Evolutionary conservation across 179 eudicot species (phyloP).

Genomic region (Patellifolia procumbens): DNA sequence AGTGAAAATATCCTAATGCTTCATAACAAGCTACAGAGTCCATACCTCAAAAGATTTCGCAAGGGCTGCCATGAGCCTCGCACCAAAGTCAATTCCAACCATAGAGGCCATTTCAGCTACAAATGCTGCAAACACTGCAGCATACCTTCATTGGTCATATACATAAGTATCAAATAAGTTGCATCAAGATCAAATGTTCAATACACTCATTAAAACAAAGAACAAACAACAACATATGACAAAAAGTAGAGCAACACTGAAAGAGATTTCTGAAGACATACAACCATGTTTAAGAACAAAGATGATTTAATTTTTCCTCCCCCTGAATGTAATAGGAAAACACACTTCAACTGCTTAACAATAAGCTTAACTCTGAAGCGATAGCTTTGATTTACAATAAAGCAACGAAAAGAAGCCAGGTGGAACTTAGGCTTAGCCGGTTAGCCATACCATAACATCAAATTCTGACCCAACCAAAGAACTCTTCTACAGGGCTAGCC

Average conservation of each 20-base stretch:
- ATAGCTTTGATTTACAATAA: not conserved
- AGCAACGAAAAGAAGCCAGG: not conserved
- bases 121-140: conserved; percentile 91
- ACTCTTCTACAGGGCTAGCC: not conserved
- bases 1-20: not conserved
- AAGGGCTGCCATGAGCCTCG: conserved; percentile 77
- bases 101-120: conserved; percentile 85
- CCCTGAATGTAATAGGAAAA: not conserved
- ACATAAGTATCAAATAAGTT: conserved; percentile 21
- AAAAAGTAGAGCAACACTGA: not conserved
- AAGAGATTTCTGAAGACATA: not conserved
- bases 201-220: not conserved
- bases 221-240: not conserved
- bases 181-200: not conserved
- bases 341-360: not conserved
- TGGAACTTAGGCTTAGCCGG: not conserved
- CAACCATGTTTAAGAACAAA: not conserved
- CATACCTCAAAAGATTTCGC: conserved; percentile 85
- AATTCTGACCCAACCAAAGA: not conserved
- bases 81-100: conserved; percentile 92
- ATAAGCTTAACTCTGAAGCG: not conserved
- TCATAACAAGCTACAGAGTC: conserved; percentile 6
- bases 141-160: conserved; percentile 54
- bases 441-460: not conserved
- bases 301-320: not conserved